Evolutionary conservation across 805 yeast genomes (phyloP).

Genomic region (Clavispora carvajalis): DNA sequence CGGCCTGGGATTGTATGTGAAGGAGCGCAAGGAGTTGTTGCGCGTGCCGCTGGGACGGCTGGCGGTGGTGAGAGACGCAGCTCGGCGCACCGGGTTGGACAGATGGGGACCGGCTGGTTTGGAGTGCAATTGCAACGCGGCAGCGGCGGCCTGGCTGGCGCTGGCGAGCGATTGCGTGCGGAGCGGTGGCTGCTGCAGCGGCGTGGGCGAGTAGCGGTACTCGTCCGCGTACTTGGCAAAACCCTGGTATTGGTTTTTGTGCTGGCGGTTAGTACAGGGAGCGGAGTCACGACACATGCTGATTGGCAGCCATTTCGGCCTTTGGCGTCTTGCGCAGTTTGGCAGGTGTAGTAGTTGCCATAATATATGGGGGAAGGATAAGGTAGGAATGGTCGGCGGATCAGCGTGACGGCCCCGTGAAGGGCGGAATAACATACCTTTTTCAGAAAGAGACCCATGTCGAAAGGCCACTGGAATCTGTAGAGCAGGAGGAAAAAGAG

Average conservation of each 20-base stretch:
- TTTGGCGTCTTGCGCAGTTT: no score
- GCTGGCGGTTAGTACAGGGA: conserved; percentile 8
- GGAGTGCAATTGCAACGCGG: conserved; percentile 34
- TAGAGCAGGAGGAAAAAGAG: neutral
- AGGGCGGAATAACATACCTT: conserved; percentile 8
- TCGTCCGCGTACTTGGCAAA: conserved; percentile 30
- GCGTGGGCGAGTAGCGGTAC: conserved; percentile 15
- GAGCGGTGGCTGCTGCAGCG: conserved; percentile 14
- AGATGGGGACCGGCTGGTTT: conserved; percentile 6
- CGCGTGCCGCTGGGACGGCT: conserved; percentile 18
- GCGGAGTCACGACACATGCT: no score
- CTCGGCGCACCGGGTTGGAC: conserved; percentile 1
- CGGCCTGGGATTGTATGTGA: conserved; percentile 34
- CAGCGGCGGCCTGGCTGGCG: conserved; percentile 40
- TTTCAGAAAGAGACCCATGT: conserved; percentile 7
- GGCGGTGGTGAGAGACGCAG: conserved; percentile 18
- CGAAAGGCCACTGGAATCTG: neutral
- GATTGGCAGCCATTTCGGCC: no score
- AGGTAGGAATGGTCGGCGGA: no score
- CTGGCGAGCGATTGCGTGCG: conserved; percentile 23
- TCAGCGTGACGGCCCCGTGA: no score
- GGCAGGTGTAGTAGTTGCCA: no score
- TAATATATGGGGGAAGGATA: no score
- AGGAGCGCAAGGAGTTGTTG: conserved; percentile 31
- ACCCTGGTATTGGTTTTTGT: conserved; percentile 23